phyloP scores from a whole-genome alignment of 306 rosid genomes.

The Prunus armeniaca region DNA sequence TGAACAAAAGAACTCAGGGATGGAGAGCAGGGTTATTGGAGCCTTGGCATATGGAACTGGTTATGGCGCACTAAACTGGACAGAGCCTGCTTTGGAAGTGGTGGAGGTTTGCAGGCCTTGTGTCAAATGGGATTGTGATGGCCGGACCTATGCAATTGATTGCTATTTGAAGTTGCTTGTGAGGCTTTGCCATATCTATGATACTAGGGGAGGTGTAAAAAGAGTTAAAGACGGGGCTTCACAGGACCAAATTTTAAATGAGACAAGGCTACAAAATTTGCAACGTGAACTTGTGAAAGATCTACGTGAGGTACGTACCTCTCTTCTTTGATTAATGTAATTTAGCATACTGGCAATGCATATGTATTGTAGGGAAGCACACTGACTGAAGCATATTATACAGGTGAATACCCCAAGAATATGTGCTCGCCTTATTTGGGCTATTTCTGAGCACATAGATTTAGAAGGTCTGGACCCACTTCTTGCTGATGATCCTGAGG shows the following conservation, averaged over 20 bases:
- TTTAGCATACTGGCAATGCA: background rate
- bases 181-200: conserved; percentile 85
- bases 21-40: conserved; percentile 98
- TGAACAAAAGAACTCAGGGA: conserved; percentile 86
- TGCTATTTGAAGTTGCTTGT: conserved; percentile 98
- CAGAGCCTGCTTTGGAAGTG: conserved; percentile 96
- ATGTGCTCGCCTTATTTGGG: conserved; percentile 91
- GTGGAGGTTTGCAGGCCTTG: conserved; percentile 99
- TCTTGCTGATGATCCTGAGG: conserved; percentile 97
- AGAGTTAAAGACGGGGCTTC: conserved; percentile 96
- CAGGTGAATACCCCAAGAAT: conserved; percentile 93
- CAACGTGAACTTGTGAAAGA: conserved; percentile 89
- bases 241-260: conserved; percentile 96
- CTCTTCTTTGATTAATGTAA: background rate
- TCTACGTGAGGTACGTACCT: conserved; percentile 63
- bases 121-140: conserved; percentile 98
- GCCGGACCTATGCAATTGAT: conserved; percentile 92
- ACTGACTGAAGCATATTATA: background rate
- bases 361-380: background rate
- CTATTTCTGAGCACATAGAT: conserved; percentile 90
- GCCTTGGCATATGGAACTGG: conserved; percentile 99
- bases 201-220: conserved; percentile 96
- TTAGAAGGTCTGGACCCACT: conserved; percentile 98
- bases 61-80: conserved; percentile 98
- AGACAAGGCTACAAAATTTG: conserved; percentile 94